Conservation (phyloP, 768 basidiomycete genomes). For the Russula lepida region DNA sequence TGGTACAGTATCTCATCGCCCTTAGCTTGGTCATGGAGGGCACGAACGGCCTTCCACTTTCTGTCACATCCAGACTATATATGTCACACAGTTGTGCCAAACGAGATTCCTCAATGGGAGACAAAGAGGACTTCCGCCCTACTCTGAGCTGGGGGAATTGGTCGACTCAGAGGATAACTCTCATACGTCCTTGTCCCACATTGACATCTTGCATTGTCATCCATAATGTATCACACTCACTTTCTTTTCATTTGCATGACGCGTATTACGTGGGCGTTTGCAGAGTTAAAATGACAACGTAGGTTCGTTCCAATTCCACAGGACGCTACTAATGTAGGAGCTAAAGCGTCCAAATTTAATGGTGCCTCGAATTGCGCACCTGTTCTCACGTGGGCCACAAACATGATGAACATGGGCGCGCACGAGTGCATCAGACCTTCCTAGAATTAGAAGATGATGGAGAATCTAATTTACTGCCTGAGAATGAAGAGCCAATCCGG, state of each 20-base stretch:
- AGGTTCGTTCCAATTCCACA: conserved; percentile 9
- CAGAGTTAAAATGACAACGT: conserved; percentile 25
- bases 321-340: no score
- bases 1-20: no score
- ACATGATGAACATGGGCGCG: conserved; percentile 26
- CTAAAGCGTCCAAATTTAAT: conserved; percentile 7
- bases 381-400: conserved; percentile 25
- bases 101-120: not conserved
- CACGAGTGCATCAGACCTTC: conserved; percentile 5
- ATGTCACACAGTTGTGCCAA: no score
- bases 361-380: conserved; percentile 26
- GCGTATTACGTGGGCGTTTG: no score
- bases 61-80: no score
- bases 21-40: no score
- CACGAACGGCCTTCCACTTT: no score
- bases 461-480: conserved; percentile 16
- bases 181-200: not conserved
- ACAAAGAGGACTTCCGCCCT: conserved; percentile 6
- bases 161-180: not conserved
- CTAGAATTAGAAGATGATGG: conserved; percentile 6
- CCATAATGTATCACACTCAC: conserved; percentile 12
- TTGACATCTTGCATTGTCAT: no score
- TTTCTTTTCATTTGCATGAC: conserved; percentile 26
- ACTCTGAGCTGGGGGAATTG: not conserved
- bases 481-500: conserved; percentile 3